These are phyloP conservation scores for Kodamaea lidongshanica DNA, from an alignment of 805 yeast genomes.

Conservation along the genomic window DNA sequence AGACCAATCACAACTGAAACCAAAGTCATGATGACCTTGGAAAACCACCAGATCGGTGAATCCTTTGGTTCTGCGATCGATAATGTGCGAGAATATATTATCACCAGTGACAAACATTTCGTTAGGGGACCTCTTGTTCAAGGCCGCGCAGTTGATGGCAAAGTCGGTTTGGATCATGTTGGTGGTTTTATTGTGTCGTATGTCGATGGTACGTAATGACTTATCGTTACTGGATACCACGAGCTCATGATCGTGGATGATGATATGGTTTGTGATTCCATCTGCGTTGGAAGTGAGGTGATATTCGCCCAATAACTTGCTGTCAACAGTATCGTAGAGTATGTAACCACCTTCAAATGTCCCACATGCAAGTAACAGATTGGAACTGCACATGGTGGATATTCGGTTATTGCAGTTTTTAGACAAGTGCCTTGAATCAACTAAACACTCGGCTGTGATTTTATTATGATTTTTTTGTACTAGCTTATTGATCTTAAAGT, in stretches of 20 bases:
- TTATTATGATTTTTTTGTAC: slow-evolving; percentile 14
- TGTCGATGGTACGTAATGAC: slow-evolving; percentile 36
- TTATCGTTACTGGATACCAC: slow-evolving; percentile 49
- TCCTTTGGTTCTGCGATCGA: slow-evolving; percentile 34
- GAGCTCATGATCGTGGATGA: slow-evolving; percentile 29
- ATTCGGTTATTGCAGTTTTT: slow-evolving; percentile 34
- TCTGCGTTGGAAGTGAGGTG: slow-evolving; percentile 37
- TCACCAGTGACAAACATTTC: slow-evolving; percentile 49
- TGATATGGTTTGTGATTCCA: slow-evolving; percentile 49
- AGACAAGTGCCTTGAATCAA: slow-evolving; percentile 28
- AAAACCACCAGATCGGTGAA: slow-evolving; percentile 13
- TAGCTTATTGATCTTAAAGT: slow-evolving; percentile 32
- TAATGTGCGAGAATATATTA: slow-evolving; percentile 32
- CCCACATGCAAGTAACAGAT: slow-evolving; percentile 42
- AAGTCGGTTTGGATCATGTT: slow-evolving; percentile 21
- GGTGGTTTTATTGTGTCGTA: slow-evolving; percentile 11
- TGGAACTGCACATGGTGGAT: slow-evolving; percentile 43
- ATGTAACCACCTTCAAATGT: slow-evolving; percentile 49
- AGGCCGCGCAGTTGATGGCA: slow-evolving; percentile 46
- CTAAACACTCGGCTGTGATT: slow-evolving; percentile 33
- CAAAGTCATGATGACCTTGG: slow-evolving; percentile 48
- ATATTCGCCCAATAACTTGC: slow-evolving; percentile 26
- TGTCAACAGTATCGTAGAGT: slow-evolving; percentile 25
- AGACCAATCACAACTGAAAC: slow-evolving; percentile 59
- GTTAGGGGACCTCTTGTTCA: slow-evolving; percentile 32